phyloP scores from a whole-genome alignment of 805 yeast species.

The Candida pseudofarinosa region DNA sequence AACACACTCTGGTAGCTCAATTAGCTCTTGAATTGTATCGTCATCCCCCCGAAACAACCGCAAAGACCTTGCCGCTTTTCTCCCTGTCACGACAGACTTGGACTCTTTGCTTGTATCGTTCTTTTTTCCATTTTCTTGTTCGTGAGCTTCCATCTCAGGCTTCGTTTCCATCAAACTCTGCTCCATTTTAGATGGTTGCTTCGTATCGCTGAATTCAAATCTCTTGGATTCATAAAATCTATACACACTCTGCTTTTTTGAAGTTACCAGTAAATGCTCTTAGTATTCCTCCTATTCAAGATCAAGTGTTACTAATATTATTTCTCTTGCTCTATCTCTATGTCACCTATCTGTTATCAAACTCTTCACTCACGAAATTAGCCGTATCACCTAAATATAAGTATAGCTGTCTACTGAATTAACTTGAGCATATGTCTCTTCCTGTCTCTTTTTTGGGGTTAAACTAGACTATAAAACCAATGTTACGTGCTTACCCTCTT shows the following conservation, averaged over 20 bases:
- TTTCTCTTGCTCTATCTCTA: neutral
- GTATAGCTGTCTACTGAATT: neutral
- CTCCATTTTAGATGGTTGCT: neutral
- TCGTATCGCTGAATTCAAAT: neutral
- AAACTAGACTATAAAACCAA: neutral
- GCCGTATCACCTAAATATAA: neutral
- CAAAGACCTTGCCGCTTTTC: constrained; percentile 57
- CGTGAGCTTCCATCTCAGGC: neutral
- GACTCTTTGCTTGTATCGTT: neutral
- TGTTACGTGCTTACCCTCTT: neutral
- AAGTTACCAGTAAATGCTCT: neutral
- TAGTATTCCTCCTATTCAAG: too few relatives aligned
- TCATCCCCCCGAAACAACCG: constrained; percentile 44
- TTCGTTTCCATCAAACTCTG: neutral
- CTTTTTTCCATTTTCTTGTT: neutral
- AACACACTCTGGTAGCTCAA: constrained; percentile 4
- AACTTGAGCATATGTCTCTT: neutral
- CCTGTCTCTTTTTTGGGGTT: neutral
- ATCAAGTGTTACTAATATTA: too few relatives aligned
- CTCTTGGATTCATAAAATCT: neutral
- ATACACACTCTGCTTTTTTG: neutral
- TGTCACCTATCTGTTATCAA: neutral
- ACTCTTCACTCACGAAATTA: neutral
- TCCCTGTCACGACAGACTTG: constrained; percentile 35
- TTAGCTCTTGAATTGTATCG: constrained; percentile 5